A percentile compares a stretch with the other conserved stretches of the same genome.
These are phyloP conservation scores for Penicillium daleae DNA, from an alignment of 495 filamentous ascomycete species.

Conservation along the genomic window DNA sequence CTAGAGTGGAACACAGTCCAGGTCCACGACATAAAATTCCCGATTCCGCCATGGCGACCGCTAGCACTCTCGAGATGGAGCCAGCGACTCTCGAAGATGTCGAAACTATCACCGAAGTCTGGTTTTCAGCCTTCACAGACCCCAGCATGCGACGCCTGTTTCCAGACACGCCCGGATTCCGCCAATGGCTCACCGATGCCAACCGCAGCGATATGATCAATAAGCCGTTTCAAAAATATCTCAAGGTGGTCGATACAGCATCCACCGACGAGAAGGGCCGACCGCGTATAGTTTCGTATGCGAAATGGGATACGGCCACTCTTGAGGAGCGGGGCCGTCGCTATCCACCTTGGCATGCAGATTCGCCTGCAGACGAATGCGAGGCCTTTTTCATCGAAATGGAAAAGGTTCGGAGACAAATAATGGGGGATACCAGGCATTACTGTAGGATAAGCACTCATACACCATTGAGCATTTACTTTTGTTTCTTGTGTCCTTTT, in stretches of 20 bases:
- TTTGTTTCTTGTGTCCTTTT: neutral
- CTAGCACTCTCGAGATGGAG: slow-evolving; percentile 18
- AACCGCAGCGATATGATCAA: slow-evolving; percentile 26
- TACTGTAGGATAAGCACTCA: slow-evolving; percentile 21
- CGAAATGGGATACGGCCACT: slow-evolving; percentile 33
- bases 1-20: neutral
- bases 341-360: slow-evolving; percentile 31
- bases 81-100: slow-evolving; percentile 29
- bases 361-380: slow-evolving; percentile 21
- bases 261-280: slow-evolving; percentile 19
- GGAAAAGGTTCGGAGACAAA: slow-evolving; percentile 23
- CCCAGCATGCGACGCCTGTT: slow-evolving; percentile 20
- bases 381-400: slow-evolving; percentile 22
- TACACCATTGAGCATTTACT: neutral
- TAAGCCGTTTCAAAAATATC: slow-evolving; percentile 30
- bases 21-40: neutral
- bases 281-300: slow-evolving; percentile 30
- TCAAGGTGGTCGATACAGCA: slow-evolving; percentile 33
- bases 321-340: slow-evolving; percentile 31
- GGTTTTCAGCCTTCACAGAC: slow-evolving; percentile 35
- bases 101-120: slow-evolving; percentile 27
- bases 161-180: slow-evolving; percentile 32
- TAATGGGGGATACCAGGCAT: slow-evolving; percentile 34
- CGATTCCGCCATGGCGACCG: slow-evolving; percentile 8
- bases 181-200: slow-evolving; percentile 29